Evolutionary conservation across 495 filamentous ascomycete genomes (phyloP).

Genomic region (Amphirosellinia nigrospora): DNA sequence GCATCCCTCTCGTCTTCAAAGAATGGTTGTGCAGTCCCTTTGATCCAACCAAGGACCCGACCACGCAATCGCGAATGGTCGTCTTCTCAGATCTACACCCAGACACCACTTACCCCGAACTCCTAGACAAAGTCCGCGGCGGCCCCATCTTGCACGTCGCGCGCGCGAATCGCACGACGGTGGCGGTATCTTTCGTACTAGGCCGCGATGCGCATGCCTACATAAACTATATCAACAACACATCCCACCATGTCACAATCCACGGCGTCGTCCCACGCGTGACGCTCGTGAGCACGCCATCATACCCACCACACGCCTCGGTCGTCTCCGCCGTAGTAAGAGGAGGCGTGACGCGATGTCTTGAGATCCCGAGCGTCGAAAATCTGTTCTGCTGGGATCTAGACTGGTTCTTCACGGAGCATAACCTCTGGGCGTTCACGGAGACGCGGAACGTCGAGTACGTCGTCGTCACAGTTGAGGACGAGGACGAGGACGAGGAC

Average conservation of each 20-base stretch:
- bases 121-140: conserved; percentile 16
- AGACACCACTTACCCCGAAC: not conserved
- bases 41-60: not conserved
- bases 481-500: no score
- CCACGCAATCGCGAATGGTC: conserved; percentile 9
- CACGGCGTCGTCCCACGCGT: not conserved
- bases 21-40: not conserved
- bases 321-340: not conserved
- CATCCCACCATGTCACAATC: not conserved
- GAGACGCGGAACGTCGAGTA: not conserved
- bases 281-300: not conserved
- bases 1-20: not conserved
- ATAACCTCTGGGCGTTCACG: not conserved
- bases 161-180: not conserved
- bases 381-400: not conserved
- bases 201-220: not conserved
- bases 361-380: not conserved
- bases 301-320: not conserved
- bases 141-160: not conserved
- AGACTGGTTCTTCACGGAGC: not conserved
- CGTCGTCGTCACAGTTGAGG: not conserved
- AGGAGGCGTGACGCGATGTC: conserved; percentile 4
- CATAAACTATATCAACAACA: not conserved
- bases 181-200: not conserved
- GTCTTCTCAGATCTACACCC: not conserved